Percentiles rank a stretch among this genome's conserved stretches.
These are phyloP conservation scores for Solanum rostratum DNA, from an alignment of 257 asterid species.

Conservation along the genomic window DNA sequence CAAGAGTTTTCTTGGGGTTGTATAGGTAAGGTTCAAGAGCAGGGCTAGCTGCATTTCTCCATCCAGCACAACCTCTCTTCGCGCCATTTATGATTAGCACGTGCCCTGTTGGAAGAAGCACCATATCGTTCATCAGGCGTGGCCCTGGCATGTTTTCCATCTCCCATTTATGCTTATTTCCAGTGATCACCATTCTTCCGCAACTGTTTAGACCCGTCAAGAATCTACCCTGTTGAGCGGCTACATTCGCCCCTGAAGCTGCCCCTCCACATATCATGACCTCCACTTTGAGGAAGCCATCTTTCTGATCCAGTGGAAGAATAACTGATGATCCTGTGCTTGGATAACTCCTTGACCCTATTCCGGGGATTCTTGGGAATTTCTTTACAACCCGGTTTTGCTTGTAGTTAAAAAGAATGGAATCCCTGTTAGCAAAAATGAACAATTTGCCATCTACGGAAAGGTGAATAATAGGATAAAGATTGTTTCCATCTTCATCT, in stretches of 20 bases:
- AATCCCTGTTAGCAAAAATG: constrained; percentile 50
- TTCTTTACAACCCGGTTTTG: constrained; percentile 23
- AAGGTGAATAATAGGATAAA: constrained; percentile 61
- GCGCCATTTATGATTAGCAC: constrained; percentile 59
- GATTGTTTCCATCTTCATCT: constrained; percentile 25
- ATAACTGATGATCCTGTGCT: constrained; percentile 55
- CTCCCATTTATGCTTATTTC: constrained; percentile 32
- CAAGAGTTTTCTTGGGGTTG: constrained; percentile 25
- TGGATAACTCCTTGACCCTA: constrained; percentile 54
- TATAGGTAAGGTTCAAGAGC: constrained; percentile 40
- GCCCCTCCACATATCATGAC: constrained; percentile 70
- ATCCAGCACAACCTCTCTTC: constrained; percentile 35
- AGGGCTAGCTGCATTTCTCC: constrained; percentile 24
- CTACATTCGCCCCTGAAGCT: constrained; percentile 20
- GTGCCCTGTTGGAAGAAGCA: constrained; percentile 48
- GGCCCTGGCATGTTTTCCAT: constrained; percentile 56
- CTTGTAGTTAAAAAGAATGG: constrained; percentile 48
- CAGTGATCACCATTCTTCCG: constrained; percentile 61
- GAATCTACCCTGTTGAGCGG: constrained; percentile 23
- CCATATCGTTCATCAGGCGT: constrained; percentile 46
- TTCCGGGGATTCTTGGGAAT: constrained; percentile 41
- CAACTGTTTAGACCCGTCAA: constrained; percentile 31
- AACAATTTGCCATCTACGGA: constrained; percentile 50
- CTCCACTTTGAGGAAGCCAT: constrained; percentile 32
- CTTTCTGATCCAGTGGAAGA: constrained; percentile 33